A percentile compares a stretch with the other conserved stretches of the same genome.
These are phyloP conservation scores for Sanghuangporus baumii DNA, from an alignment of 1,284 basidiomycete species.

Conservation along the genomic window DNA sequence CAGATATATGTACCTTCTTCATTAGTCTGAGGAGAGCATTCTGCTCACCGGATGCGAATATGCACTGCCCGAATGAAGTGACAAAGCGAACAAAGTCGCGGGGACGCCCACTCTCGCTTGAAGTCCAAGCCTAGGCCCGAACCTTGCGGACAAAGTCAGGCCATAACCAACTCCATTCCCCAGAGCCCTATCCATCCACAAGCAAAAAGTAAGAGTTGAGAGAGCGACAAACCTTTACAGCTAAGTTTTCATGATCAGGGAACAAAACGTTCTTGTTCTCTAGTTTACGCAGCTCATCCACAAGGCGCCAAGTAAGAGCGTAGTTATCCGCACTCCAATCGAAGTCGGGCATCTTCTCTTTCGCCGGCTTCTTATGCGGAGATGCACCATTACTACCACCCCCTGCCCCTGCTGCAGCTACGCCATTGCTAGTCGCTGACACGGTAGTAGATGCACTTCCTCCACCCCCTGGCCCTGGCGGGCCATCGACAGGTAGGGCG, in stretches of 20 bases:
- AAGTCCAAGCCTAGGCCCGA: no score
- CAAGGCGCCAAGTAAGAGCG: conserved; percentile 12
- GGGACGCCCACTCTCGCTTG: no score
- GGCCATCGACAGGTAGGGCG: conserved; percentile 5
- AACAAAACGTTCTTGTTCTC: conserved; percentile 15
- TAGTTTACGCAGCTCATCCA: conserved; percentile 11
- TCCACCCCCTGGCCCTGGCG: background rate
- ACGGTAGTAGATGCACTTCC: background rate
- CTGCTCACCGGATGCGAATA: no score
- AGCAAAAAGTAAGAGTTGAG: background rate
- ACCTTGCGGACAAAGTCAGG: background rate
- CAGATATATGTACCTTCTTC: no score
- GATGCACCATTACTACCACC: background rate
- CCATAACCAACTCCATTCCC: background rate
- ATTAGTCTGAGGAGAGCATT: no score
- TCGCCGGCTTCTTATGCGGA: conserved; percentile 9
- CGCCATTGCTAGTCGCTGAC: background rate
- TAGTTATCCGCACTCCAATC: conserved; percentile 17
- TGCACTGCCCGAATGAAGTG: no score
- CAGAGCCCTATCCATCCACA: background rate
- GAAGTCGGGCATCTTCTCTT: conserved; percentile 16
- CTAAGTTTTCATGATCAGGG: conserved; percentile 11
- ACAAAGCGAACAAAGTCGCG: no score
- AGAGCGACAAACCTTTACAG: conserved; percentile 1
- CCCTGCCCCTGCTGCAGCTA: background rate